Percentiles rank a stretch among this genome's conserved stretches.
phyloP scores from a whole-genome alignment of 345 rosid genomes.

The Aegle marmelos region DNA sequence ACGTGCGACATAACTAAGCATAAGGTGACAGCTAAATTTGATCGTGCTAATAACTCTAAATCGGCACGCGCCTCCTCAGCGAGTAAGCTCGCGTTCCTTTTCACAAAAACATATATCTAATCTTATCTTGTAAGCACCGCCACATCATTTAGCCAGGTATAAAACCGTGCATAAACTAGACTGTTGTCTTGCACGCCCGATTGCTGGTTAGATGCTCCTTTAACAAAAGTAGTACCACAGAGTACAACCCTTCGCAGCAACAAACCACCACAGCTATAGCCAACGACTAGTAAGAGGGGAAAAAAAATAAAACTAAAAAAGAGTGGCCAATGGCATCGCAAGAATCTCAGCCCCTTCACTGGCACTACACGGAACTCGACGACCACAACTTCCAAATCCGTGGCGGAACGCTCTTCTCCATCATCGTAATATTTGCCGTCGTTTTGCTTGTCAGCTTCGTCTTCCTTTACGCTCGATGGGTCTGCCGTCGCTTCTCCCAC shows the following conservation, averaged over 20 bases:
- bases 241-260: not conserved
- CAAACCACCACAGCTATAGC: not conserved
- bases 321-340: constrained; percentile 21
- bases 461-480: constrained; percentile 40
- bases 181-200: not conserved
- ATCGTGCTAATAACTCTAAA: not conserved
- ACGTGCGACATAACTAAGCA: too few species aligned
- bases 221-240: not conserved
- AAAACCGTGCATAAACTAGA: not conserved
- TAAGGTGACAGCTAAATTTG: too few species aligned
- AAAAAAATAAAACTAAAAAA: too few species aligned
- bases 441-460: constrained; percentile 31
- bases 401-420: constrained; percentile 40
- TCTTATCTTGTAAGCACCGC: not conserved
- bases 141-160: not conserved
- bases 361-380: constrained; percentile 44
- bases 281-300: not conserved
- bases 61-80: not conserved
- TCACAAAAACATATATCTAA: not conserved
- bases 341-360: constrained; percentile 29
- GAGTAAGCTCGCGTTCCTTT: not conserved
- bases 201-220: too few species aligned
- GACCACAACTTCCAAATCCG: constrained; percentile 39
- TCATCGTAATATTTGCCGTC: constrained; percentile 24
- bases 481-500: constrained; percentile 24